Evolutionary conservation across 768 basidiomycete species (phyloP), one percentile per base, ranked within the genome.

Genomic region (Amanita pallidorosea): DNA sequence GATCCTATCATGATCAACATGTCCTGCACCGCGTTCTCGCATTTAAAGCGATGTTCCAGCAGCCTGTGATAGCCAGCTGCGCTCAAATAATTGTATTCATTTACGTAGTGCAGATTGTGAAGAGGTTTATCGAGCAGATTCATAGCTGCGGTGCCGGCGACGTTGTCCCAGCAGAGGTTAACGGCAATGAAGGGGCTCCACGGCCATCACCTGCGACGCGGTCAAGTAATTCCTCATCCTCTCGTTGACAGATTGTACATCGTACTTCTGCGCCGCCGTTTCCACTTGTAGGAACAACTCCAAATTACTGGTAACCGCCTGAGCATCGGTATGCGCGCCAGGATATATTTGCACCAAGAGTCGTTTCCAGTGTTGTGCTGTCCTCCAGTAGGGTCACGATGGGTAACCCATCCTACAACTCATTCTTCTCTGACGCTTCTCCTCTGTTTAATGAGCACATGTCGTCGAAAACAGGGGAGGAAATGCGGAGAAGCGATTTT

Each of bases 401-500:
- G 15, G 47, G 23, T 9, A 47, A 9, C 11, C 47, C 47, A 3
- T 25, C 13, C 22, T 47, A 23, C 23, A 15, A n/a, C 44, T n/a
- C 23, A n/a, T 25, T 6, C 9, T 22, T 20, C 13, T 31, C 27
- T 15, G 15, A 17, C 17, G 27, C n/a, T 7, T n/a, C 45, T 17
- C 12, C 27, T 20, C 9, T n/a, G 29, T 11, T 17, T 7, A 36
- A 23, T 23, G 27, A 27, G 22, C 36, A 37, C 35, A 37, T 37
- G 22, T 25, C 34, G 11, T 35, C 12, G 22, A 47, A 47, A 22
- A 67, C 52, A 4, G 65, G 58, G 0, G 70, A 70, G 6, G 58
- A 55, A 8, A 65, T 31, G 8, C 63, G 53, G 3, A 70, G 57
- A 1, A 67, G 49, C 11, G 49, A 42, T 47, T 61, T 61, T 46